Percentiles rank a stretch among this genome's conserved stretches.
Conservation (phyloP, 1,284 basidiomycete genomes). For the Earliella scabrosa region DNA sequence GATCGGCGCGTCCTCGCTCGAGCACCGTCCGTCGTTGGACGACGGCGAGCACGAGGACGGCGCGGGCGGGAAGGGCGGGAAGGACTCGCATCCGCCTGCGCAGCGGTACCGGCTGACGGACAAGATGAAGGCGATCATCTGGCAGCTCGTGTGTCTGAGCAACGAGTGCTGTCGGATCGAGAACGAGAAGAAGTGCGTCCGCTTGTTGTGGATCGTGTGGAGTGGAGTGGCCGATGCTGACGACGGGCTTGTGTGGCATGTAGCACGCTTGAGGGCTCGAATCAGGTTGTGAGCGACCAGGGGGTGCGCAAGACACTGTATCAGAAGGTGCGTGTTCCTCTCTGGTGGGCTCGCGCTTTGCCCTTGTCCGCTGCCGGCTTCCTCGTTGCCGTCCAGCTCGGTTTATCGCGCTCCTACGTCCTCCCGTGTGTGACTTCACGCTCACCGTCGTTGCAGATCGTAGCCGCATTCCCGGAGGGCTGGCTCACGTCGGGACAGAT, state of each 20-base stretch:
- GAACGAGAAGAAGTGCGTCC: slow-evolving; percentile 82
- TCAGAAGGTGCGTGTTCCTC: slow-evolving; percentile 57
- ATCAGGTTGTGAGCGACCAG: slow-evolving; percentile 77
- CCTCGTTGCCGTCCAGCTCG: too few relatives aligned
- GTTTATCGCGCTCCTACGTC: too few relatives aligned
- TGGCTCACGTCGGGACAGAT: slow-evolving; percentile 64
- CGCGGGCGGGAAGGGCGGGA: slow-evolving; percentile 33
- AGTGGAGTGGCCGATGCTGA: slow-evolving; percentile 7
- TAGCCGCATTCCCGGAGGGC: slow-evolving; percentile 74
- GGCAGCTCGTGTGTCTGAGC: slow-evolving; percentile 79
- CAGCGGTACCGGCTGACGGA: slow-evolving; percentile 79
- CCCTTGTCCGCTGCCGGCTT: too few relatives aligned
- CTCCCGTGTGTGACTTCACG: too few relatives aligned
- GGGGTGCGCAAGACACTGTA: slow-evolving; percentile 76
- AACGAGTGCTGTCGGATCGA: slow-evolving; percentile 81
- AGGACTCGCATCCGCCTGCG: slow-evolving; percentile 60
- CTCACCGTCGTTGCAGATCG: too few relatives aligned
- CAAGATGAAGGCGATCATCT: slow-evolving; percentile 73
- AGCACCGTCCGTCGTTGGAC: slow-evolving; percentile 26
- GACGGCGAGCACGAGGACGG: slow-evolving; percentile 35
- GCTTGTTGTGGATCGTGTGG: neutral
- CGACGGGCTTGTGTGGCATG: neutral
- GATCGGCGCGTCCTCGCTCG: slow-evolving; percentile 20
- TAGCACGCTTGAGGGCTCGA: slow-evolving; percentile 68
- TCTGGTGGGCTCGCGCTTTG: too few relatives aligned